phyloP scores from a whole-genome alignment of 768 basidiomycete genomes.

The Russula sp. region DNA sequence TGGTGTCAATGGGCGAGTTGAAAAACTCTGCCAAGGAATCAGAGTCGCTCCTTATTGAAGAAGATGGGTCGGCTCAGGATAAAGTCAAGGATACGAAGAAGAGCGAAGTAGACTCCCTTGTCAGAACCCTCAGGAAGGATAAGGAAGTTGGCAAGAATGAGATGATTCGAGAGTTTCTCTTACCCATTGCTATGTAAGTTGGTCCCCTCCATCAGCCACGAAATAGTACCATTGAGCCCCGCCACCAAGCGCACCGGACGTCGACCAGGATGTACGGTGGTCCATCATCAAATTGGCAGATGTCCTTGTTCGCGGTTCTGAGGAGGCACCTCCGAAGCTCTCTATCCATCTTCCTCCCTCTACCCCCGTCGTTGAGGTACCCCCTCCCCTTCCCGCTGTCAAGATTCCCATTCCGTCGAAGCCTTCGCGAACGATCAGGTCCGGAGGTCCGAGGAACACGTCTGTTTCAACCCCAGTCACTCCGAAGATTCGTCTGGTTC shows the following conservation, averaged over 20 bases:
- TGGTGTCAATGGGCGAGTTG: conserved; percentile 89
- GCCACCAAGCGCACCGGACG: conserved; percentile 53
- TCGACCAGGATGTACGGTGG: conserved; percentile 88
- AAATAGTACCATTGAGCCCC: neutral
- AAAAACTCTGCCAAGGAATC: conserved; percentile 66
- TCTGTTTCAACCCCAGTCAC: conserved; percentile 30
- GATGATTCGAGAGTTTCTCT: conserved; percentile 68
- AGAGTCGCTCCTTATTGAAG: conserved; percentile 77
- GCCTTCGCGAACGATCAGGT: conserved; percentile 30
- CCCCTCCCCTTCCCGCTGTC: conserved; percentile 50
- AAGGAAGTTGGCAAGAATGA: conserved; percentile 79
- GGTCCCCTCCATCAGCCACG: neutral
- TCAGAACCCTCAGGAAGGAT: conserved; percentile 85
- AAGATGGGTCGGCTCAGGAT: conserved; percentile 69
- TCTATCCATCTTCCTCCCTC: conserved; percentile 67
- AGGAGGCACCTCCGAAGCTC: conserved; percentile 82
- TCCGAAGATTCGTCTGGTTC: conserved; percentile 46
- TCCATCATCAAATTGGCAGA: conserved; percentile 89
- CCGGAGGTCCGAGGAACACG: conserved; percentile 33
- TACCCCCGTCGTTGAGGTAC: conserved; percentile 61
- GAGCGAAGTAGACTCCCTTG: conserved; percentile 76
- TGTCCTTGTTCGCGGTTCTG: conserved; percentile 72
- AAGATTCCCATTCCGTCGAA: conserved; percentile 45
- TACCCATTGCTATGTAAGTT: conserved; percentile 75
- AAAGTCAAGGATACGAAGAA: conserved; percentile 66